A percentile compares a stretch with the other conserved stretches of the same genome.
Conservation (phyloP, 2,329 filamentous ascomycete species). For the Xenoacremonium recifei region DNA sequence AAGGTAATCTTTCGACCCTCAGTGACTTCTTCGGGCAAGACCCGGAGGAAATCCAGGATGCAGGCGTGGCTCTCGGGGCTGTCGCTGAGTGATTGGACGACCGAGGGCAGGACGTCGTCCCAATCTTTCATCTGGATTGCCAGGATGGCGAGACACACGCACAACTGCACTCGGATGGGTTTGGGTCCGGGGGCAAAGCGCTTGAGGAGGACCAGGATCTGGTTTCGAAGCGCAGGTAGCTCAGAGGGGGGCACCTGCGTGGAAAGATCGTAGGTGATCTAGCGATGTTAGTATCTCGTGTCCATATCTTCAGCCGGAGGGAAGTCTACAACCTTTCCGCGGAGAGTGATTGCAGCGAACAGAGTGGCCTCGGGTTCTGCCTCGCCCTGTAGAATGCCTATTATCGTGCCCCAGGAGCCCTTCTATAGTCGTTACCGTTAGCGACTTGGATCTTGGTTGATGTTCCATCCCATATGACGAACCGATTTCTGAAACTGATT, state of each 20-base stretch:
- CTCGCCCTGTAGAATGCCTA: constrained; percentile 80
- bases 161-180: constrained; percentile 84
- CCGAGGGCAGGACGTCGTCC: constrained; percentile 85
- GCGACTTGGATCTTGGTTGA: no score
- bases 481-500: constrained; percentile 98
- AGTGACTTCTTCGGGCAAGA: constrained; percentile 97
- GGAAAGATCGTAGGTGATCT: constrained; percentile 94
- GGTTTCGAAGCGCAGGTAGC: constrained; percentile 75
- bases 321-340: constrained; percentile 75
- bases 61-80: constrained; percentile 78
- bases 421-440: constrained; percentile 64
- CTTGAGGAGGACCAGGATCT: constrained; percentile 78
- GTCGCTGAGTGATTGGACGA: constrained; percentile 75
- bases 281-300: constrained; percentile 10
- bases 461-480: constrained; percentile 18
- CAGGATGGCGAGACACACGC: constrained; percentile 89
- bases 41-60: constrained; percentile 92
- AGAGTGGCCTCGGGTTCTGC: constrained; percentile 83
- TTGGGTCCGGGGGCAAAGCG: constrained; percentile 80
- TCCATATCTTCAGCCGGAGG: no score
- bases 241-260: constrained; percentile 79
- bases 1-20: constrained; percentile 99
- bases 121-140: constrained; percentile 95
- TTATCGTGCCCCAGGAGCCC: constrained; percentile 86
- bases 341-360: constrained; percentile 94